Evolutionary conservation across 768 basidiomycete species (phyloP).

Genomic region (Clitopilus hobsonii): DNA sequence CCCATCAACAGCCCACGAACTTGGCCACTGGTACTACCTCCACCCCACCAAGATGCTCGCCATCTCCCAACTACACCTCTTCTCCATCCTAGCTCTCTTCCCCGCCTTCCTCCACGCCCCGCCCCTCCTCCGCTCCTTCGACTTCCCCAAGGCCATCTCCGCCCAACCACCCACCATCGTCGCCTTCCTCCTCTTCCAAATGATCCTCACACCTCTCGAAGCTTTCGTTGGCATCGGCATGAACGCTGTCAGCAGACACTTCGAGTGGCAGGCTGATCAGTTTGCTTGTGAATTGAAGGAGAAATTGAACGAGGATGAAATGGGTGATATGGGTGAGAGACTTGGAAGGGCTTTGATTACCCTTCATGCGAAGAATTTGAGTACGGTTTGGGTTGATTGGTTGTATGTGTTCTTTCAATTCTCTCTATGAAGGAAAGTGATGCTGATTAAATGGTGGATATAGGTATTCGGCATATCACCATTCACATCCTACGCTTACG

Average conservation of each 20-base stretch:
- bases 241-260: slow-evolving; percentile 79
- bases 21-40: slow-evolving; percentile 92
- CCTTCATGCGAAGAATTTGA: slow-evolving; percentile 89
- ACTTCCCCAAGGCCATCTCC: slow-evolving; percentile 64
- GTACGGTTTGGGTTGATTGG: slow-evolving; percentile 94
- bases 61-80: slow-evolving; percentile 84
- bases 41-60: slow-evolving; percentile 89
- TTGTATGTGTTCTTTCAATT: slow-evolving; percentile 48
- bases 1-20: slow-evolving; percentile 68
- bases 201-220: slow-evolving; percentile 79
- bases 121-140: slow-evolving; percentile 75
- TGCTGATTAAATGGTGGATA: slow-evolving; percentile 2
- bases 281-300: slow-evolving; percentile 76
- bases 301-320: slow-evolving; percentile 43
- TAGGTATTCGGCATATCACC: slow-evolving; percentile 92
- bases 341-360: slow-evolving; percentile 79
- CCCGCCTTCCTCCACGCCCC: slow-evolving; percentile 86
- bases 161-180: slow-evolving; percentile 74
- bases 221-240: slow-evolving; percentile 66
- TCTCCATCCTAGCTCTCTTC: slow-evolving; percentile 81
- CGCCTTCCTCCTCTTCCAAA: slow-evolving; percentile 86
- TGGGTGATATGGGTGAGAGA: slow-evolving; percentile 83
- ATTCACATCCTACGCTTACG: slow-evolving; percentile 92
- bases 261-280: slow-evolving; percentile 91
- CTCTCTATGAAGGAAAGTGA: no score